Conservation (phyloP, 768 basidiomycete species). For the Russula emetica region DNA sequence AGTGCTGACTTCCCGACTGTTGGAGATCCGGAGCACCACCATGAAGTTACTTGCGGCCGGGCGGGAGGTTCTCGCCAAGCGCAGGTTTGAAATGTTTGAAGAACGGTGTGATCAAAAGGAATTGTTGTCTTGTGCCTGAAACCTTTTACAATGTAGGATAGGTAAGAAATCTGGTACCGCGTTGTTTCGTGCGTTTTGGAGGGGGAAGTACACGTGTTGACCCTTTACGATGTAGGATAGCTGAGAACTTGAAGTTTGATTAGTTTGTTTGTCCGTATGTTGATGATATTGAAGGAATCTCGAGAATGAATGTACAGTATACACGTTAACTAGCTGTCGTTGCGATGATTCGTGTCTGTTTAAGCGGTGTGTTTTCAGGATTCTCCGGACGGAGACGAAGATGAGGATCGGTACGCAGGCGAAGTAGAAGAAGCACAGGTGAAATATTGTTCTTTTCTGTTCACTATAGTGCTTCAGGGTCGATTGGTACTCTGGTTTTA, state of each 20-base stretch:
- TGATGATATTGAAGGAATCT: no score
- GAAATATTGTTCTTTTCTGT: no score
- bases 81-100: background rate
- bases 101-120: background rate
- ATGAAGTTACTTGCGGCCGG: slow-evolving; percentile 22
- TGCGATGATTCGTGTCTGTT: no score
- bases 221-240: background rate
- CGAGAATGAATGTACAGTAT: no score
- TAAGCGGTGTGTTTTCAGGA: no score
- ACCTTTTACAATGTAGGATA: background rate
- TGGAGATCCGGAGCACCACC: slow-evolving; percentile 16
- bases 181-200: background rate
- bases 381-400: no score
- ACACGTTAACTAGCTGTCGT: no score
- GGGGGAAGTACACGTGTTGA: background rate
- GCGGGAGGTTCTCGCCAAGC: slow-evolving; percentile 8
- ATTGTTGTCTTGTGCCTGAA: background rate
- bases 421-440: no score
- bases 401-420: no score
- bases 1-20: slow-evolving; percentile 10
- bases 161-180: background rate
- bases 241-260: background rate
- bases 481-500: no score
- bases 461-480: no score
- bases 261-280: background rate